Base-by-base conservation (phyloP, 2,329 filamentous ascomycete species). In the Cladorrhinum sp. region DNA sequence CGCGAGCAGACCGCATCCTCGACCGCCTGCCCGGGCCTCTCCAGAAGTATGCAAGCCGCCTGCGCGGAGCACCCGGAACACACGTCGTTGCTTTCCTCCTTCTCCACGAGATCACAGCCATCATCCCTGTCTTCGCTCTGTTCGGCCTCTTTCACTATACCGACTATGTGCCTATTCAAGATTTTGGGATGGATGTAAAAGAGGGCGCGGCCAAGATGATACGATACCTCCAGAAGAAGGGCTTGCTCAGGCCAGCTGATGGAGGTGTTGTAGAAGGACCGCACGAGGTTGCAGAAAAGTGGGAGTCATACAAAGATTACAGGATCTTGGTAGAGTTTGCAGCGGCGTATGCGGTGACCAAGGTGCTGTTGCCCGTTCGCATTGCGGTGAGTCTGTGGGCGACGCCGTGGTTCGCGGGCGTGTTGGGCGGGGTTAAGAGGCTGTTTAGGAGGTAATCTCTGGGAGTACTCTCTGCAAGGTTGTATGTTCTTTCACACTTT, bases 341-440 rank as follows among this genome's bases (percentile, higher is more conserved):
- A 23, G 89, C 95, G 20, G 93, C 95, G 4, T 99, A 95, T 79
- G 90, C 92, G 0, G 83, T 97, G 64, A 96, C 92, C 1, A 99
- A 99, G 77, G 86, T 86, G 16, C 71, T 98, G 61, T 73, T 99
- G 65, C 92, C 95, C 0, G 69, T 90, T 12, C 83, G 95, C 67
- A 84, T 99, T 63, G 77, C 88, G 24, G 75, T 86, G 6, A 96
- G 93, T 76, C 82, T 96, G 3, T 96, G 90, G 91, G 89, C 84
- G 14, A 96, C 95, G 52, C 95, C 95, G 3, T 96, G 91, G 89
- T 96, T 98, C 80, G 93, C 93, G 1, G 83, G 87, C 49, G 77
- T 84, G 21, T 77, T 90, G 42, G 75, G 89, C 12, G 74, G 74
- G 53, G 58, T 74, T 20, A 73, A 71, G 56, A 65, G 65, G 14